Conservation (phyloP, 2,329 filamentous ascomycete genomes). For the Rasamsonia emersonii region DNA sequence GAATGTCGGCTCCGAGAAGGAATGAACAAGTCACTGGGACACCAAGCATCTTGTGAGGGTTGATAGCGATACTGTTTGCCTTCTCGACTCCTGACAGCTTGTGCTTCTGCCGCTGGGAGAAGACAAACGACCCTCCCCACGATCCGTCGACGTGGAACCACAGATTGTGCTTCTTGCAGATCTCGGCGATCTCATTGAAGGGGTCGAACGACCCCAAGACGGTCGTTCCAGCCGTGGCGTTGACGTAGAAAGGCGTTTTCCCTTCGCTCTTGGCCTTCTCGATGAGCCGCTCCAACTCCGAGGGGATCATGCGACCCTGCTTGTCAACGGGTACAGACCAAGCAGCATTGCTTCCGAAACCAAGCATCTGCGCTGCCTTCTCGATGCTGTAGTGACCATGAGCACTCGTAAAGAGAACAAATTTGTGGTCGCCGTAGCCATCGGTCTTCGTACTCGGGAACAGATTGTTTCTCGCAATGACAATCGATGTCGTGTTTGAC, state of each 20-base stretch:
- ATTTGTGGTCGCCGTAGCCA: constrained; percentile 57
- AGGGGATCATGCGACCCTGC: constrained; percentile 61
- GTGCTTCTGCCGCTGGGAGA: constrained; percentile 54
- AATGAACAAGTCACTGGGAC: constrained; percentile 87
- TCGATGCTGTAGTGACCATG: constrained; percentile 94
- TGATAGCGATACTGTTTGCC: constrained; percentile 77
- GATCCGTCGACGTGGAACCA: constrained; percentile 93
- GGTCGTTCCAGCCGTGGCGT: constrained; percentile 90
- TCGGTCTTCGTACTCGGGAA: constrained; percentile 67
- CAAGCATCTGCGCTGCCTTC: constrained; percentile 86
- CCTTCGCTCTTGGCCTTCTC: constrained; percentile 54
- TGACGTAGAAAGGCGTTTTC: constrained; percentile 85
- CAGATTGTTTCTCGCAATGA: constrained; percentile 78
- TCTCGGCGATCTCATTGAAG: constrained; percentile 56
- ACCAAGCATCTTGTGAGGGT: constrained; percentile 96
- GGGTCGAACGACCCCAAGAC: constrained; percentile 86
- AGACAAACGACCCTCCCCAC: constrained; percentile 81
- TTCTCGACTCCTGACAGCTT: constrained; percentile 64
- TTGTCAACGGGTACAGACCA: constrained; percentile 66
- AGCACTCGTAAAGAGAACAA: constrained; percentile 77
- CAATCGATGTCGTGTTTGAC: constrained; percentile 76
- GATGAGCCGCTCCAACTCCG: constrained; percentile 56
- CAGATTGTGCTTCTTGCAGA: constrained; percentile 63
- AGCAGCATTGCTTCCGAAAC: constrained; percentile 68
- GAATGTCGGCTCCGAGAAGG: constrained; percentile 68